Evolutionary conservation across 192 early-diverging fungal species (phyloP).

Genomic region (Kappamyces sp.): DNA sequence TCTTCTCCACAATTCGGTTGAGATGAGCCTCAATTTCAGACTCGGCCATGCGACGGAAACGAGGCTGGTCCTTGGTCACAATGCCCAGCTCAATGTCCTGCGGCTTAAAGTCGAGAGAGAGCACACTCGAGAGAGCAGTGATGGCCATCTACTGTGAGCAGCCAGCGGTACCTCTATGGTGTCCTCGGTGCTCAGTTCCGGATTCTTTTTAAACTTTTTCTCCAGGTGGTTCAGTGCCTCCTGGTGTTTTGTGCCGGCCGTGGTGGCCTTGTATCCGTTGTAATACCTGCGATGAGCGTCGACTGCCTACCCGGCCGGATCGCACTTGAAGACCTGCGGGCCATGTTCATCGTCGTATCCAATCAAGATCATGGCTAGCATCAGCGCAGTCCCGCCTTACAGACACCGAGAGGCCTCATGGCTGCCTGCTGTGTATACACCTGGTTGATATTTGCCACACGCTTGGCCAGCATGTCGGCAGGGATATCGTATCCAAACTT

Average conservation of each 20-base stretch:
- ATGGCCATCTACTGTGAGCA: constrained; percentile 69
- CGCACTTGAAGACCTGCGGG: constrained; percentile 95
- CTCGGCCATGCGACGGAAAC: constrained; percentile 70
- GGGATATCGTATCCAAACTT: constrained; percentile 99
- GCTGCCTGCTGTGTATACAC: constrained; percentile 99
- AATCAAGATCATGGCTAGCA: constrained; percentile 89
- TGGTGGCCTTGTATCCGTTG: constrained; percentile 93
- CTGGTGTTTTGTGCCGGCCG: constrained; percentile 91
- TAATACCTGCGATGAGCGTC: constrained; percentile 55
- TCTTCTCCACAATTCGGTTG: constrained; percentile 76
- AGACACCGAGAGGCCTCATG: constrained; percentile 94
- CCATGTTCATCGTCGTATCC: constrained; percentile 94
- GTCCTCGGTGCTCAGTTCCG: constrained; percentile 71
- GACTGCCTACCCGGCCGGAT: constrained; percentile 74
- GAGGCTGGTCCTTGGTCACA: constrained; percentile 66
- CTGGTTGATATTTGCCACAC: constrained; percentile 97
- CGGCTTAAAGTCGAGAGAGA: constrained; percentile 93
- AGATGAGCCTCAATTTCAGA: constrained; percentile 86
- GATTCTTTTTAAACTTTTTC: constrained; percentile 95
- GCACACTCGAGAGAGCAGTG: constrained; percentile 82
- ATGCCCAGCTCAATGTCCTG: constrained; percentile 93
- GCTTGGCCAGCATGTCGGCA: constrained; percentile 92
- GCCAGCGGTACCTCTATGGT: constrained; percentile 72
- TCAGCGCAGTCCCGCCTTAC: constrained; percentile 43
- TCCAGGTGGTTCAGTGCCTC: constrained; percentile 95